Base-by-base conservation (phyloP, 371 early-diverging fungal genomes). In the Syncephalastrum sp. region DNA sequence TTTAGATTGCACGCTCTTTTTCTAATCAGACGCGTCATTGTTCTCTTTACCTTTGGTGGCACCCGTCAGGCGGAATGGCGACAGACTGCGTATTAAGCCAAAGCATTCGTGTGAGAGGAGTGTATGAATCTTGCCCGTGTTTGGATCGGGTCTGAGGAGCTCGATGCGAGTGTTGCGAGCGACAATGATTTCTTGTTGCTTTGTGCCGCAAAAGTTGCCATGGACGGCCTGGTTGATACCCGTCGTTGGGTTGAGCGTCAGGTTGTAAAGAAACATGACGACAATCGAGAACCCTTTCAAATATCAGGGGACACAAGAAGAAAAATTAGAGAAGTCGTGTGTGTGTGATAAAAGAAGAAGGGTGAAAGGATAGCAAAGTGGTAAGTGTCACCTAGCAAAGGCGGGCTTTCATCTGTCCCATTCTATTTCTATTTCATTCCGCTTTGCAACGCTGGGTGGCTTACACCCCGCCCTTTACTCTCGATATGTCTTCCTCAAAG, bases 131-230 rank as follows among this genome's bases (percentile, higher is more conserved):
- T 94, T 93, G 33, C 97, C 97, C 1, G 92, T 88, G 17, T 72
- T 70, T 3, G 90, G 72, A 67, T 97, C 93, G 3, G 90, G 85
- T 60, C 83, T 70, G 56, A 94, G 70, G 29, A 98, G 76, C 72
- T 96, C 96, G 42, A 99, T 70, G 17, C 84, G 77, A 49, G 87
- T 87, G 63, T 88, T 85, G 49, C 91, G 86, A 7, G 91, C 93
- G 19, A 95, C 84, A 24, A 91, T 79, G 50, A 98, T 82, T 60
- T 99, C 98, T 73, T 99, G 98, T 52, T 84, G 82, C 67, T 90
- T 93, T 5, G 83, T 85, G 15, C 97, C 98, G 21, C 91, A 86
- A 68, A 98, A 99, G 75, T 96, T 93, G 13, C 99, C 99, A 50
- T 93, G 81, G 50, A 88, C 82, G 15, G 93, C 87, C 44, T 84